Conservation (phyloP, 176 grass and related monocot genomes). For the Juncus inflexus region DNA sequence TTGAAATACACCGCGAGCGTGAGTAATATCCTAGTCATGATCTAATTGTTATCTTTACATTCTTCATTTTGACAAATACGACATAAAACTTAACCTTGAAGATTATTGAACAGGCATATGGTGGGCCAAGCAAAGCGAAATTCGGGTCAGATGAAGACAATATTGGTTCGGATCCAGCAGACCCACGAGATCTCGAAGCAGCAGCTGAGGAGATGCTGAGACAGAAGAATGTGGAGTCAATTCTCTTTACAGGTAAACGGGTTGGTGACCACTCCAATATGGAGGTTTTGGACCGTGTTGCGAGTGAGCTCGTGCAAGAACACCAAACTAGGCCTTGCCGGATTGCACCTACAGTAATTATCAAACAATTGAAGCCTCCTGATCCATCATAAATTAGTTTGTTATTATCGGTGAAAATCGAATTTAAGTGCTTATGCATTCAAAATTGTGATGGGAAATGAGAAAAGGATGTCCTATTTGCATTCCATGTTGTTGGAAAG, state of each 20-base stretch:
- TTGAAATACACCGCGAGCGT: no score
- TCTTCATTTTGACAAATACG: no score
- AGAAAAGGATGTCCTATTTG: constrained; percentile 18
- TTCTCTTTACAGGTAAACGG: constrained; percentile 82
- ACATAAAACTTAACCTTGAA: not conserved
- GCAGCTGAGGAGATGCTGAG: constrained; percentile 87
- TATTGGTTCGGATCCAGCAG: constrained; percentile 37
- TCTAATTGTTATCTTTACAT: no score
- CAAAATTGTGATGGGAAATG: constrained; percentile 15
- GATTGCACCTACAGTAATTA: constrained; percentile 88
- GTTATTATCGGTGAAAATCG: no score
- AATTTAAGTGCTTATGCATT: not conserved
- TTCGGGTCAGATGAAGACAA: constrained; percentile 52
- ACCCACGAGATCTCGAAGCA: constrained; percentile 51
- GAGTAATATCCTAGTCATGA: no score
- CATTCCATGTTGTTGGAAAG: constrained; percentile 7
- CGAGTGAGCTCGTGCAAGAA: constrained; percentile 65
- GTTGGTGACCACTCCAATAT: constrained; percentile 73
- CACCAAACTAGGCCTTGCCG: constrained; percentile 62
- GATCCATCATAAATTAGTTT: constrained; percentile 10
- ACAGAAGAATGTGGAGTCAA: constrained; percentile 87
- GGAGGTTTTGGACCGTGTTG: constrained; percentile 89
- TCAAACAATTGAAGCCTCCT: constrained; percentile 57
- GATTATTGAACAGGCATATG: constrained; percentile 1
- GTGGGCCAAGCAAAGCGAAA: constrained; percentile 37